These are phyloP conservation scores for Calocybe indica DNA, from an alignment of 768 basidiomycete species.

Conservation along the genomic window DNA sequence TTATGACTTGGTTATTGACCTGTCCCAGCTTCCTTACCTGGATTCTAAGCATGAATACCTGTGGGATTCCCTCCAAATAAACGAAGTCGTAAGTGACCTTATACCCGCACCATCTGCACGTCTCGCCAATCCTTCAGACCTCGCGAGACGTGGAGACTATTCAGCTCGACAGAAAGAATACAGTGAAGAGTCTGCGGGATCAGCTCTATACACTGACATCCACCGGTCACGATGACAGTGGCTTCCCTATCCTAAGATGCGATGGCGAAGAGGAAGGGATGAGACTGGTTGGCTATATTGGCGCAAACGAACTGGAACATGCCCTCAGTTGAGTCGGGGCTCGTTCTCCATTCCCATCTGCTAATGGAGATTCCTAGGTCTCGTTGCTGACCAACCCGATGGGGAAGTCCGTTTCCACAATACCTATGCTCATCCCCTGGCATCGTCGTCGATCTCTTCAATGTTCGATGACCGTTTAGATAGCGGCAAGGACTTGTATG, in stretches of 20 bases:
- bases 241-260: constrained; percentile 78
- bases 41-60: constrained; percentile 87
- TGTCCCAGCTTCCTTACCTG: constrained; percentile 87
- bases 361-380: constrained; percentile 34
- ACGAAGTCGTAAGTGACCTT: constrained; percentile 60
- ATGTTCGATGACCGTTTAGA: constrained; percentile 35
- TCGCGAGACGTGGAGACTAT: constrained; percentile 66
- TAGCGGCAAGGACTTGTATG: constrained; percentile 48
- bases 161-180: constrained; percentile 65
- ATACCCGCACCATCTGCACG: neutral
- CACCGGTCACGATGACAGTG: constrained; percentile 66
- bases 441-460: constrained; percentile 59
- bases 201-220: constrained; percentile 55
- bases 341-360: too few relatives aligned
- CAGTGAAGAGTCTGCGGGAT: constrained; percentile 68
- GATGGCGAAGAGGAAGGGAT: constrained; percentile 39
- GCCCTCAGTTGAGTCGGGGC: constrained; percentile 53
- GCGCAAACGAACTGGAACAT: constrained; percentile 90
- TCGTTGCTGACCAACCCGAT: constrained; percentile 71
- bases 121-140: constrained; percentile 35
- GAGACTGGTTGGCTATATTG: constrained; percentile 86
- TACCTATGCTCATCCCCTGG: constrained; percentile 31
- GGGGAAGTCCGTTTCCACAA: constrained; percentile 62
- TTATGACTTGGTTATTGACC: constrained; percentile 94
- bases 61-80: constrained; percentile 74